Evolutionary conservation across 257 asterid species (phyloP).

Genomic region (Galeopsis tetrahit): DNA sequence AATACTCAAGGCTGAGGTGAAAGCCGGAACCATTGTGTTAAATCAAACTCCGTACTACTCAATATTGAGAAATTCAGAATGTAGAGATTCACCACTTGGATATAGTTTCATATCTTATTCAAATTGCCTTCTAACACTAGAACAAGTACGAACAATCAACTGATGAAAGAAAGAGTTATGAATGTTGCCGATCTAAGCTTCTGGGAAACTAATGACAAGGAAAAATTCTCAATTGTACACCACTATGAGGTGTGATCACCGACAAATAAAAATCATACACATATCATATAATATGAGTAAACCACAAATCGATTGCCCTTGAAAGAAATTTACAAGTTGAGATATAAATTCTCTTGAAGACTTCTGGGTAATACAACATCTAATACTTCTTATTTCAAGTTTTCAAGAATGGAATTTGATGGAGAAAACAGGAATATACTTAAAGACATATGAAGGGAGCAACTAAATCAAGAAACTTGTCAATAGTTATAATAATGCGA

Average conservation of each 20-base stretch:
- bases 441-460: conserved; percentile 8
- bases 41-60: neutral
- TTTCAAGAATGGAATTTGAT: neutral
- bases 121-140: conserved; percentile 4
- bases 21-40: neutral
- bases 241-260: conserved; percentile 10
- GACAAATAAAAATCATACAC: neutral
- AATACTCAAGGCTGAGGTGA: neutral
- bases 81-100: neutral
- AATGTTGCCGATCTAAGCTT: conserved; percentile 12
- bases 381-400: conserved; percentile 4
- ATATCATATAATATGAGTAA: neutral
- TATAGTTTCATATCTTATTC: conserved; percentile 6
- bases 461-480: conserved; percentile 15
- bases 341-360: neutral
- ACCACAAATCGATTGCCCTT: neutral
- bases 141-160: neutral
- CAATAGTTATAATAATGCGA: neutral
- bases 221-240: neutral
- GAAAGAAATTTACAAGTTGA: neutral
- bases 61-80: conserved; percentile 9
- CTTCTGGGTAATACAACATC: neutral
- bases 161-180: conserved; percentile 4
- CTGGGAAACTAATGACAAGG: neutral
- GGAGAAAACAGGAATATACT: neutral